Percentiles rank a stretch among this genome's conserved stretches.
These are phyloP conservation scores for Aristolochia californica DNA, from an alignment of 164 flowering plant species.

Conservation along the genomic window DNA sequence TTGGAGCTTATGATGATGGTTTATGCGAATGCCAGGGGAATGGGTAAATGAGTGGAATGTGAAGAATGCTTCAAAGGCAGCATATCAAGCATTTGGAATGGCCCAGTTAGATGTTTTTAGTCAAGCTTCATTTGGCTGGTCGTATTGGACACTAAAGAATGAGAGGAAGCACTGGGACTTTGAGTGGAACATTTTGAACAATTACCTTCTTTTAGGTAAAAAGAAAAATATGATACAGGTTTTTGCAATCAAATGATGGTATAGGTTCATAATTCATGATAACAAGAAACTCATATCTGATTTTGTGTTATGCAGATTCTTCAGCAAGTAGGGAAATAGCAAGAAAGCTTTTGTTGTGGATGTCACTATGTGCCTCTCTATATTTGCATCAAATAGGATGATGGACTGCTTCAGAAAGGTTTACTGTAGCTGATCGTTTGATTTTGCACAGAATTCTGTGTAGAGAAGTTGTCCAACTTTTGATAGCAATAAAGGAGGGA, in stretches of 20 bases:
- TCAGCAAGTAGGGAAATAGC: slow-evolving; percentile 19
- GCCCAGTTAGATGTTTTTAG: slow-evolving; percentile 66
- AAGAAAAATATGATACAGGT: not conserved
- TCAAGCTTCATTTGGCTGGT: slow-evolving; percentile 85
- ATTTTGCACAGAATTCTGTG: not conserved
- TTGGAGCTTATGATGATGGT: not conserved
- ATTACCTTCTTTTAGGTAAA: slow-evolving; percentile 54
- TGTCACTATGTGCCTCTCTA: slow-evolving; percentile 20
- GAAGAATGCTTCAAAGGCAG: slow-evolving; percentile 33
- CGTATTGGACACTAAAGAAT: slow-evolving; percentile 85
- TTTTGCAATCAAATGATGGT: not conserved
- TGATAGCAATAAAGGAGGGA: too few species aligned
- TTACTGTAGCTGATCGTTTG: not conserved
- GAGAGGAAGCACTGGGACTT: slow-evolving; percentile 79
- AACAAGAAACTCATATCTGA: not conserved
- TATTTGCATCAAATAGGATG: slow-evolving; percentile 15
- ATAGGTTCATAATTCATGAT: not conserved
- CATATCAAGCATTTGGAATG: slow-evolving; percentile 61
- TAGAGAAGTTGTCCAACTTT: not conserved
- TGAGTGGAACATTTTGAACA: slow-evolving; percentile 68
- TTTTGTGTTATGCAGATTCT: slow-evolving; percentile 24
- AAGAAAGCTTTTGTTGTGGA: slow-evolving; percentile 14
- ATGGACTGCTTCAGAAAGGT: not conserved
- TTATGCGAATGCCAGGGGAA: slow-evolving; percentile 49
- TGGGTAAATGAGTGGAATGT: slow-evolving; percentile 90